These are phyloP conservation scores for Beta vulgaris DNA, from an alignment of 148 eudicot species.

Conservation along the genomic window DNA sequence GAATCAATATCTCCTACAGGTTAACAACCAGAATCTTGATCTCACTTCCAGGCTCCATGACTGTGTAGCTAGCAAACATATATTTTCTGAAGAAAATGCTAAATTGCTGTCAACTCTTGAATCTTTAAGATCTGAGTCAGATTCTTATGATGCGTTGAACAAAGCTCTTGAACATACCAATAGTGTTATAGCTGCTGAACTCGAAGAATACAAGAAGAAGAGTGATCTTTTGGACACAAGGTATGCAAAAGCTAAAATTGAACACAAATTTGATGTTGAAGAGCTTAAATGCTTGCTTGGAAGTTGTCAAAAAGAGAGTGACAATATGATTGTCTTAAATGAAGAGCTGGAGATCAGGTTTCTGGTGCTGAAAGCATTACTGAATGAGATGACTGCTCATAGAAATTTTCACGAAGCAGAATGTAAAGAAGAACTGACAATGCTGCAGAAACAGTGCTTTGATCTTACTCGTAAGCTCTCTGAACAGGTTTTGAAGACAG, in stretches of 20 bases:
- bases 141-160: conserved; percentile 39
- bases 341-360: conserved; percentile 55
- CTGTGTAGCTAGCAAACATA: conserved; percentile 43
- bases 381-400: conserved; percentile 40
- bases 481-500: conserved; percentile 76
- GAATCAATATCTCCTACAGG: conserved; percentile 33
- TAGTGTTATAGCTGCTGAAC: conserved; percentile 34
- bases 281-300: conserved; percentile 30
- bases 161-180: conserved; percentile 42
- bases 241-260: conserved; percentile 25
- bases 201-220: conserved; percentile 42
- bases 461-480: conserved; percentile 63
- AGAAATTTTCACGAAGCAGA: conserved; percentile 29
- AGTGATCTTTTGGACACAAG: conserved; percentile 26
- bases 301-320: conserved; percentile 47
- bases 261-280: conserved; percentile 27
- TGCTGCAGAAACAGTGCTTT: conserved; percentile 42
- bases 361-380: conserved; percentile 48
- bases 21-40: conserved; percentile 37
- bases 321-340: conserved; percentile 40
- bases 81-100: conserved; percentile 40
- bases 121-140: conserved; percentile 44
- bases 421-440: conserved; percentile 37
- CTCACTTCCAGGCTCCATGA: conserved; percentile 36
- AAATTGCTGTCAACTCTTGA: conserved; percentile 37